phyloP scores from a whole-genome alignment of 495 filamentous ascomycete species.

The Annulohypoxylon stygium region DNA sequence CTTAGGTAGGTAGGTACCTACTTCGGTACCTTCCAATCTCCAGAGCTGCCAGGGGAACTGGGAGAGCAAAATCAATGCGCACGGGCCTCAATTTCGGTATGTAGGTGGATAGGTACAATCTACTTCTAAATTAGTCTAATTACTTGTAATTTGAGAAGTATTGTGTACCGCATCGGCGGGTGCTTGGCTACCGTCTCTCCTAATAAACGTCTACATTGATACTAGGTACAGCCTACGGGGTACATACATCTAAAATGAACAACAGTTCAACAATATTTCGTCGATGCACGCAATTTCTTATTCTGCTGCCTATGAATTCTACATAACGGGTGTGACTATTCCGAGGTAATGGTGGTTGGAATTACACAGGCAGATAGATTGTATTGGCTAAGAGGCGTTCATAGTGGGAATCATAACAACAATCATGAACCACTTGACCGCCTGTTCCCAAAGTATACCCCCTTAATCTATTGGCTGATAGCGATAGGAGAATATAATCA shows the following conservation, averaged over 20 bases:
- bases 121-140: constrained; percentile 22
- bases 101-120: constrained; percentile 14
- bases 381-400: constrained; percentile 1
- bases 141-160: constrained; percentile 23
- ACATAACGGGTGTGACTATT: not conserved
- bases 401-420: not conserved
- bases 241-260: not conserved
- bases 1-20: too few relatives aligned
- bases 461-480: constrained; percentile 13
- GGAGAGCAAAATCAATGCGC: not conserved
- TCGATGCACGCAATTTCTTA: not conserved
- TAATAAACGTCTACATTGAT: constrained; percentile 3
- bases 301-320: constrained; percentile 6
- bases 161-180: constrained; percentile 25
- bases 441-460: not conserved
- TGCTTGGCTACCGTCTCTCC: constrained; percentile 36
- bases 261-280: not conserved
- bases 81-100: constrained; percentile 33
- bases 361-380: not conserved
- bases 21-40: not conserved
- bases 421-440: not conserved
- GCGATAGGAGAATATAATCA: constrained; percentile 2
- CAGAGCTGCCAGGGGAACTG: not conserved
- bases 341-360: not conserved
- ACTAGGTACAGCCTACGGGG: not conserved